Conservation (phyloP, 257 asterid genomes). For the Thymus quinquecostatus region DNA sequence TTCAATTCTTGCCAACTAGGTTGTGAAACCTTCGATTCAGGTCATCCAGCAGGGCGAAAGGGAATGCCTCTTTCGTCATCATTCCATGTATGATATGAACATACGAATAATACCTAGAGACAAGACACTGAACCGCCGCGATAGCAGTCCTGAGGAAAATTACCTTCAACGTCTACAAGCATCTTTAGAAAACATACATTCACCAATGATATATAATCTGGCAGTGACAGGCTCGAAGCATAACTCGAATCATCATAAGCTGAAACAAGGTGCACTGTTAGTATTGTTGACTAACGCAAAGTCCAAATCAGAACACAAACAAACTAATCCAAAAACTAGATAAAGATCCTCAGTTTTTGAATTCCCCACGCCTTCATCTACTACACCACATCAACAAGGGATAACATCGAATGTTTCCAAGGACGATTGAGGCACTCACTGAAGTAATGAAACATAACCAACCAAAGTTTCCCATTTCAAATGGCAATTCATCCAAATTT, state of each 20-base stretch:
- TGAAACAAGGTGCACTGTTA: background rate
- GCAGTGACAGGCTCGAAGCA: background rate
- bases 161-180: conserved; percentile 11
- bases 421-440: background rate
- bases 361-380: background rate
- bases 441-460: background rate
- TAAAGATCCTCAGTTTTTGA: background rate
- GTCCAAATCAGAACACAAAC: background rate
- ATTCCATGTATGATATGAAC: background rate
- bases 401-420: too few species aligned
- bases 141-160: background rate
- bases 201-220: background rate
- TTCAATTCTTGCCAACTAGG: background rate
- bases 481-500: background rate
- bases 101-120: background rate
- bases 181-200: background rate
- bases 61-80: background rate
- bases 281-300: background rate
- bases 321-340: background rate
- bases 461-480: background rate
- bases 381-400: background rate
- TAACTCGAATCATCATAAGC: background rate
- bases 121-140: background rate
- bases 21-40: background rate
- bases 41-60: background rate